Conservation (phyloP, 225 moss, liverwort and hornwort species). For the Sphagnum tenellum region DNA sequence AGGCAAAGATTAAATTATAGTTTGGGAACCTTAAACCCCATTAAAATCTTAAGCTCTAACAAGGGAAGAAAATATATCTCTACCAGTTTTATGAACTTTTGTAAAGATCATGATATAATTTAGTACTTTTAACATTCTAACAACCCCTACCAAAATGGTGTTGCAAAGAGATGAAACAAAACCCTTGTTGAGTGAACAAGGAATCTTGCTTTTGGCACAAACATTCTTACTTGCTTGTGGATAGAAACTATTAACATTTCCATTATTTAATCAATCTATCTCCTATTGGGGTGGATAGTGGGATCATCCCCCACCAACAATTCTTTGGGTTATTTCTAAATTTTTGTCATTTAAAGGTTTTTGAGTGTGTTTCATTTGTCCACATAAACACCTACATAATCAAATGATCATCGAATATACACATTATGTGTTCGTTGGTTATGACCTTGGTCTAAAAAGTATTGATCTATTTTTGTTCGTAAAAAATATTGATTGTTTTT, state of each 20-base stretch:
- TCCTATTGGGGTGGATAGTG: neutral
- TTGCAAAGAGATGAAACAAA: neutral
- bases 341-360: neutral
- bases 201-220: neutral
- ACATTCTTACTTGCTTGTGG: constrained; percentile 1
- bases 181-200: neutral
- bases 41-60: neutral
- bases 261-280: neutral
- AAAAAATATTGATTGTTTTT: too few relatives aligned
- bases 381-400: neutral
- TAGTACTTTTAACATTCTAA: constrained; percentile 1
- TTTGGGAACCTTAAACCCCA: neutral
- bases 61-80: constrained; percentile 6
- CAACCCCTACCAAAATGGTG: constrained; percentile 5
- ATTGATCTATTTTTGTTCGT: too few relatives aligned
- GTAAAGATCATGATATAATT: constrained; percentile 3
- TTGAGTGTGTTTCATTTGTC: neutral
- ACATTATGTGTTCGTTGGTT: neutral
- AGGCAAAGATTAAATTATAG: neutral
- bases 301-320: neutral
- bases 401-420: neutral
- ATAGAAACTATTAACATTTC: neutral
- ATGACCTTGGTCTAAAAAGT: too few relatives aligned
- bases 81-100: neutral
- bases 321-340: neutral